phyloP scores from a whole-genome alignment of 768 basidiomycete genomes.

The Termitomyces eurrhizus region DNA sequence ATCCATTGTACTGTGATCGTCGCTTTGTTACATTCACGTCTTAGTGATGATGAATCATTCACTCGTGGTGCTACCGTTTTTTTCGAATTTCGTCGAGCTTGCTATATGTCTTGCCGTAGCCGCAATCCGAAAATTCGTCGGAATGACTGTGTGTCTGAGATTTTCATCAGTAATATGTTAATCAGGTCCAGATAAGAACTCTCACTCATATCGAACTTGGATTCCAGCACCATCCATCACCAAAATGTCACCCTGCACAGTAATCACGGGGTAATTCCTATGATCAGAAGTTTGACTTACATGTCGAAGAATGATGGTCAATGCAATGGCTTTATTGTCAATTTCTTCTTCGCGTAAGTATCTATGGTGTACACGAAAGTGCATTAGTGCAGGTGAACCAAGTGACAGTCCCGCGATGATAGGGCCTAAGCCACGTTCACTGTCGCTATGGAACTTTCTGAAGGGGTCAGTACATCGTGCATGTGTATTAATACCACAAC shows the following conservation, averaged over 20 bases:
- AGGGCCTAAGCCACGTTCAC: constrained; percentile 69
- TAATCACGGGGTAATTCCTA: neutral
- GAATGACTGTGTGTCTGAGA: constrained; percentile 68
- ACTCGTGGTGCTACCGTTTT: neutral
- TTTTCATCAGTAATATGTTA: neutral
- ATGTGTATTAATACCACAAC: constrained; percentile 12
- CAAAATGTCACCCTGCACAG: constrained; percentile 63
- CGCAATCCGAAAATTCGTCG: constrained; percentile 72
- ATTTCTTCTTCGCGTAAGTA: constrained; percentile 24
- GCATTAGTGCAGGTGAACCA: constrained; percentile 76
- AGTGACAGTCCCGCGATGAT: constrained; percentile 73
- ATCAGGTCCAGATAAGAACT: neutral
- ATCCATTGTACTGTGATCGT: neutral
- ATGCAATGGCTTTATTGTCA: constrained; percentile 30
- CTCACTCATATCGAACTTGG: constrained; percentile 71
- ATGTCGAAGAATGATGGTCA: constrained; percentile 64
- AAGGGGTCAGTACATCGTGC: constrained; percentile 1
- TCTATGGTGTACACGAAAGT: constrained; percentile 56
- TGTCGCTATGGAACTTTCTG: constrained; percentile 76
- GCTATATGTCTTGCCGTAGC: constrained; percentile 72
- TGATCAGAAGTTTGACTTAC: constrained; percentile 33
- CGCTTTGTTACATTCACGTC: neutral
- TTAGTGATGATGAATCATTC: neutral
- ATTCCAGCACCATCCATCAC: constrained; percentile 73
- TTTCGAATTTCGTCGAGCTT: constrained; percentile 13